A percentile compares a stretch with the other conserved stretches of the same genome.
Evolutionary conservation across 176 grass and related monocot genomes (phyloP).

Genomic region (Phoenix dactylifera): DNA sequence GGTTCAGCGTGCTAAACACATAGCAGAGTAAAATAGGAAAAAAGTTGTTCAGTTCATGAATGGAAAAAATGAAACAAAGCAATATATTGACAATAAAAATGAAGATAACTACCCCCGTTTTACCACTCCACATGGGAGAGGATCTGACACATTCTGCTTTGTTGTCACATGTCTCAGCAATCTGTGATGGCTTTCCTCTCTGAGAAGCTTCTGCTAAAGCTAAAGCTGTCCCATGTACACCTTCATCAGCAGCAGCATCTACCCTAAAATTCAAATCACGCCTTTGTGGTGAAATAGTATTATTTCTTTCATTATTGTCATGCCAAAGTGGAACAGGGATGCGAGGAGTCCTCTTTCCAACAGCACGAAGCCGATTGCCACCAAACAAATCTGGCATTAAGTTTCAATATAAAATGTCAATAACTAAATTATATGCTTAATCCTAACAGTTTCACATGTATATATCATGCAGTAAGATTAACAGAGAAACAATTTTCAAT

Average conservation of each 20-base stretch:
- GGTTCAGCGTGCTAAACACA: neutral
- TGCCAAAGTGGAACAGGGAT: constrained; percentile 20
- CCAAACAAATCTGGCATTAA: constrained; percentile 26
- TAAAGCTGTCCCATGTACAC: neutral
- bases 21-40: too few relatives aligned
- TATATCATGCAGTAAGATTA: too few relatives aligned
- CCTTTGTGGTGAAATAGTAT: constrained; percentile 14
- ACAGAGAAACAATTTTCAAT: too few relatives aligned
- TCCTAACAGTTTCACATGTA: too few relatives aligned
- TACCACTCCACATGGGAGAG: neutral
- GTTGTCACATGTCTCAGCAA: neutral
- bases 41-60: too few relatives aligned
- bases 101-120: neutral
- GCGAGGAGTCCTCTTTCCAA: constrained; percentile 40
- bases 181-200: neutral
- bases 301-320: constrained; percentile 17
- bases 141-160: neutral
- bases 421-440: too few relatives aligned
- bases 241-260: constrained; percentile 4
- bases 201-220: constrained; percentile 6
- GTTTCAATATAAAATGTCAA: too few relatives aligned
- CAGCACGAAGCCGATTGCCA: constrained; percentile 10
- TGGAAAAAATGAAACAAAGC: too few relatives aligned
- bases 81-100: too few relatives aligned
- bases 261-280: constrained; percentile 5